Conservation (phyloP, 345 rosid genomes). For the Lenwebbia sp. region DNA sequence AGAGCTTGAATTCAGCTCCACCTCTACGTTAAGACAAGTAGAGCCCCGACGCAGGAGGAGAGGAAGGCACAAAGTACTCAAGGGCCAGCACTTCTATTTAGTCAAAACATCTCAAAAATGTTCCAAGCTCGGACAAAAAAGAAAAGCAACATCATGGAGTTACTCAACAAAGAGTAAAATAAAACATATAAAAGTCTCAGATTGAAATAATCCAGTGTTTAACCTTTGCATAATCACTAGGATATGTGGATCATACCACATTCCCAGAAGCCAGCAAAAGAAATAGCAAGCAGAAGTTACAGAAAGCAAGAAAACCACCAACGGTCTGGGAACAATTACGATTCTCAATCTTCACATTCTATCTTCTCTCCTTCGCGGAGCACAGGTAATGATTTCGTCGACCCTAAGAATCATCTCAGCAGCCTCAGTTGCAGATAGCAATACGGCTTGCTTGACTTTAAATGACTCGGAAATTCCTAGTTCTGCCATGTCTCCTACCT, state of each 20-base stretch:
- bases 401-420: slow-evolving; percentile 49
- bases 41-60: neutral
- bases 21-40: neutral
- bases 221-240: neutral
- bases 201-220: neutral
- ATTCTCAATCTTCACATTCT: slow-evolving; percentile 35
- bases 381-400: slow-evolving; percentile 38
- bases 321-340: neutral
- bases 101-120: neutral
- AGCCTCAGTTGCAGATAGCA: slow-evolving; percentile 97
- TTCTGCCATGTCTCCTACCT: slow-evolving; percentile 90
- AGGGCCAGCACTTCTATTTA: neutral
- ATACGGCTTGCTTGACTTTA: slow-evolving; percentile 91
- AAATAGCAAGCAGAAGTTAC: neutral
- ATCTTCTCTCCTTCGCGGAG: slow-evolving; percentile 46
- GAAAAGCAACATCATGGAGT: neutral
- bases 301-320: neutral
- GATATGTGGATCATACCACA: neutral
- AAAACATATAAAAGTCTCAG: neutral
- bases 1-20: neutral
- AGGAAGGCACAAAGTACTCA: neutral
- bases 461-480: slow-evolving; percentile 83
- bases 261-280: neutral
- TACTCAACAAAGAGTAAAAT: neutral
- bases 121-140: neutral